Evolutionary conservation across 495 filamentous ascomycete genomes (phyloP), one percentile per base, ranked within the genome.

Genomic region (Astrocystis sublimbata): DNA sequence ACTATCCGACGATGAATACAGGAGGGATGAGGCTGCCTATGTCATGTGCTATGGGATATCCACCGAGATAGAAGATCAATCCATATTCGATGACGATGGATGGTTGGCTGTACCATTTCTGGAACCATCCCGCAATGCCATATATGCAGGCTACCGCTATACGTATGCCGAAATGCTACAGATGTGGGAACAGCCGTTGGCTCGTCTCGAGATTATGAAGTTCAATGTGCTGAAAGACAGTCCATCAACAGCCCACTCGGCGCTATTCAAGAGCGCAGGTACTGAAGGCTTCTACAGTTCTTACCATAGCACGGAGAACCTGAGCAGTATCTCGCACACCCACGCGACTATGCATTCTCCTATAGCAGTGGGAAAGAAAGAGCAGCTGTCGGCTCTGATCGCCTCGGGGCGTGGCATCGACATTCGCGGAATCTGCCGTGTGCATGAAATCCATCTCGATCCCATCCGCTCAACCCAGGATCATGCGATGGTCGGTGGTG

Each of bases 121-220:
- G 6, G 88, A 96, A 58, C 81, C 81, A 6, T 80, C 76, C 33
- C 84, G 85, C 42, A 74, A 81, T 45, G 68, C 77, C 33, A 71
- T 88, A 5, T 93, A 92, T 66, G 76, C 76, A 7, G 82, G 83
- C 43, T 97, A 96, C 73, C 86, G 93, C 17, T 82, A 84, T 54
- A 80, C 86, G 38, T 97, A 97, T 69, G 91, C 93, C 10, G 83
- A 93, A 62, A 81, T 96, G 65, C 80, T 97, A 2, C 87, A 85
- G 45, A 84, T 89, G 59, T 97, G 93, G 93, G 83, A 84, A n/a
- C 79, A 93, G 7, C 88, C 89, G 0, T 79, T 90, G 4, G 82
- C 88, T 31, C 82, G 89, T 17, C 84, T 91, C 6, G 92, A 97
- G 74, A 84, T 97, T 21, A 78, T 96, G 57, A 96, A 96, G 67